Percentiles rank a stretch among this genome's conserved stretches.
phyloP scores from a whole-genome alignment of 1,139 yeast species.

The Candida smagusa region DNA sequence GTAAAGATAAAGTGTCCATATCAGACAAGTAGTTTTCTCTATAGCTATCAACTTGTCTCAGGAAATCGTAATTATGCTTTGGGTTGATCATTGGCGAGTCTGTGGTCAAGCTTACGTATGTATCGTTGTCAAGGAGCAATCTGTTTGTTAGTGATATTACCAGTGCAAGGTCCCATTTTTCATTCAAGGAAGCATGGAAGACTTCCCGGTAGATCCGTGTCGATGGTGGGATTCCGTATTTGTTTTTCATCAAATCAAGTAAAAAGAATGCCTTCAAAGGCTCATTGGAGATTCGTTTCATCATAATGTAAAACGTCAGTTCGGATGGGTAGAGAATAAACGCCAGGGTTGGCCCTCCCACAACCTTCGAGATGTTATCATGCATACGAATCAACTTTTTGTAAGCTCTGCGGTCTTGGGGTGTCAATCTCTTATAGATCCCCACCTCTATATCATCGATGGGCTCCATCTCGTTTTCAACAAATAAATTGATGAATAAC shows the following conservation, averaged over 20 bases:
- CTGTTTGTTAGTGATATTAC: conserved; percentile 14
- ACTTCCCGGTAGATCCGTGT: conserved; percentile 21
- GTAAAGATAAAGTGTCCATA: conserved; percentile 6
- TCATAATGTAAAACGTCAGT: conserved; percentile 19
- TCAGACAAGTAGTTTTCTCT: conserved; percentile 7
- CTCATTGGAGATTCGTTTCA: background rate
- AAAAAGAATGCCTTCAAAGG: conserved; percentile 12
- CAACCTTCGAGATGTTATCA: conserved; percentile 26
- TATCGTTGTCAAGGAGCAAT: conserved; percentile 20
- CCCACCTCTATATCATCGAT: conserved; percentile 10
- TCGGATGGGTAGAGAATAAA: conserved; percentile 21
- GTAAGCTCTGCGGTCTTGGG: conserved; percentile 17
- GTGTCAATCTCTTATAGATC: conserved; percentile 17
- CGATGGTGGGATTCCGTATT: conserved; percentile 23
- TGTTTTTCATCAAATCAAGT: conserved; percentile 16
- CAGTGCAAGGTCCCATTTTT: conserved; percentile 9
- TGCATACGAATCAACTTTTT: conserved; percentile 16
- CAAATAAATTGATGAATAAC: conserved; percentile 5
- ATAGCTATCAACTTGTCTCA: conserved; percentile 15
- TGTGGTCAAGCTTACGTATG: conserved; percentile 15
- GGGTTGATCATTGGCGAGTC: conserved; percentile 14
- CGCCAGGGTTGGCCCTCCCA: conserved; percentile 2
- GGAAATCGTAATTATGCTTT: conserved; percentile 9
- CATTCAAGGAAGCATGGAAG: conserved; percentile 8
- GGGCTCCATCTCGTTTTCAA: conserved; percentile 2